Percentiles rank a stretch among this genome's conserved stretches.
Evolutionary conservation across 2,329 filamentous ascomycete species (phyloP).

Genomic region (Anthostomella pinea): DNA sequence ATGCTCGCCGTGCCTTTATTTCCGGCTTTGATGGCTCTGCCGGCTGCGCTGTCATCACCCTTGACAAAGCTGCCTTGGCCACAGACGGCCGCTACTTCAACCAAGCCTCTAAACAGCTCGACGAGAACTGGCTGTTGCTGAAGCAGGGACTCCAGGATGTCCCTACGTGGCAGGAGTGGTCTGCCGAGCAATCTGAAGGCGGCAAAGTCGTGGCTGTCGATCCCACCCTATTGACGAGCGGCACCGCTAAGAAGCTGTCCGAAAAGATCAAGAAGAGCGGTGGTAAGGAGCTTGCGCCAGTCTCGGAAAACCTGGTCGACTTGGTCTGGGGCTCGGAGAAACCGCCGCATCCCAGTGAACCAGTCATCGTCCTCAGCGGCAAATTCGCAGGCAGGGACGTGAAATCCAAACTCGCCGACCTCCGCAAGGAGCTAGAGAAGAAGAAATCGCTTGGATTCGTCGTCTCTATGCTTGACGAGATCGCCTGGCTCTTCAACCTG

Average conservation of each 20-base stretch:
- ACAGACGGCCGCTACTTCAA: slow-evolving; percentile 99
- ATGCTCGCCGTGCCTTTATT: slow-evolving; percentile 87
- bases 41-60: slow-evolving; percentile 85
- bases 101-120: slow-evolving; percentile 87
- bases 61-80: slow-evolving; percentile 81
- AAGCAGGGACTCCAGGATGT: slow-evolving; percentile 94
- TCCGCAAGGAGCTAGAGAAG: slow-evolving; percentile 89
- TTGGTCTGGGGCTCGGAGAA: slow-evolving; percentile 76
- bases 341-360: slow-evolving; percentile 72
- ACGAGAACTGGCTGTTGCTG: slow-evolving; percentile 84
- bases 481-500: slow-evolving; percentile 98
- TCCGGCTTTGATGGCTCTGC: slow-evolving; percentile 94
- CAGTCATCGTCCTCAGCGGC: slow-evolving; percentile 67
- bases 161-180: slow-evolving; percentile 97
- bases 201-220: slow-evolving; percentile 91
- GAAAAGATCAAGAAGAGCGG: slow-evolving; percentile 87
- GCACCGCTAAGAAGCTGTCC: slow-evolving; percentile 63
- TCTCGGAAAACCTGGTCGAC: slow-evolving; percentile 86
- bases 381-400: slow-evolving; percentile 81
- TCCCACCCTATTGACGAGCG: slow-evolving; percentile 75
- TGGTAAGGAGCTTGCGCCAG: slow-evolving; percentile 69
- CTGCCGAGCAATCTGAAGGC: slow-evolving; percentile 77
- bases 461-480: slow-evolving; percentile 91
- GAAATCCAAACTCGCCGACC: slow-evolving; percentile 75
- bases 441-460: slow-evolving; percentile 85